Conservation (phyloP, 2,329 filamentous ascomycete species). For the Cladosporium sphaerospermum region DNA sequence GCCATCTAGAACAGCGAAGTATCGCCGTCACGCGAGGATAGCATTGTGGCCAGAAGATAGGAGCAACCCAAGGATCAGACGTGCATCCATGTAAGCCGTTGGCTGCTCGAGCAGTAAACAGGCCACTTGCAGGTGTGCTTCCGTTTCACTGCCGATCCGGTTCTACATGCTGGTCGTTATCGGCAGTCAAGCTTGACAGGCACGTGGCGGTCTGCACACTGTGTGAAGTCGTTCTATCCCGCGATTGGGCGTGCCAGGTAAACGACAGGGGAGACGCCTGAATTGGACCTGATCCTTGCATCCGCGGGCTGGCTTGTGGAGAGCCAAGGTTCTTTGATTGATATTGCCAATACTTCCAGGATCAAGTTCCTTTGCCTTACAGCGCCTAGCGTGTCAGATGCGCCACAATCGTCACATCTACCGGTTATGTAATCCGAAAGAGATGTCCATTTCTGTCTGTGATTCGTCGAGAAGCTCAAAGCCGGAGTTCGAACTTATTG, state of each 20-base stretch:
- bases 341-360: background rate
- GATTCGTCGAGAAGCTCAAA: background rate
- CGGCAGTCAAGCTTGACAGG: background rate
- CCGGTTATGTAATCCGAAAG: no score
- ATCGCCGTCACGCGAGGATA: no score
- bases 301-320: background rate
- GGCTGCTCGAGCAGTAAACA: no score
- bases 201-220: background rate
- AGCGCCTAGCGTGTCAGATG: background rate
- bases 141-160: no score
- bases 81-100: no score
- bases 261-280: background rate
- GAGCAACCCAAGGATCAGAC: no score
- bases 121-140: no score
- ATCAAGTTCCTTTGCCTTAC: background rate
- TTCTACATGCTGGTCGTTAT: background rate
- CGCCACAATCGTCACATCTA: background rate
- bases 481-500: background rate
- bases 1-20: no score
- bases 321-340: conserved; percentile 1
- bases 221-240: no score
- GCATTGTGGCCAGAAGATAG: no score
- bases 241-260: background rate
- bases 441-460: no score
- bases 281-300: background rate